These are phyloP conservation scores for Limonium bicolor DNA, from an alignment of 148 eudicot species.

Conservation along the genomic window DNA sequence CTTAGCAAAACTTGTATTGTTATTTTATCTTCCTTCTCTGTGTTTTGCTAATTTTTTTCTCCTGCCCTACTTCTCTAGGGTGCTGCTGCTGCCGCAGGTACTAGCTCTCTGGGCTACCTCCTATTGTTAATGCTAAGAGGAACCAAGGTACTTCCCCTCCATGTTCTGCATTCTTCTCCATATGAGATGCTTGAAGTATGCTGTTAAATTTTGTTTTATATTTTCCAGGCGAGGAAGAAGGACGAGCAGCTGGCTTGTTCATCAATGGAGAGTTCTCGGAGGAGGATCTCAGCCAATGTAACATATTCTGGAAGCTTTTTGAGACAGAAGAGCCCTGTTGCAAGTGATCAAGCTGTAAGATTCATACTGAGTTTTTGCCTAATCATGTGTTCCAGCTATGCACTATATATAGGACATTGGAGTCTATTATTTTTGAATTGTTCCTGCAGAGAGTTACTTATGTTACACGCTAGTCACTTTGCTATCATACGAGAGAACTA, in stretches of 20 bases:
- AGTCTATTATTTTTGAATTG: too few relatives aligned
- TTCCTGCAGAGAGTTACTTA: too few relatives aligned
- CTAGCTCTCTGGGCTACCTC: too few relatives aligned
- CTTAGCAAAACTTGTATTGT: too few relatives aligned
- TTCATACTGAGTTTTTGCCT: not conserved
- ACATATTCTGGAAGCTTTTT: constrained; percentile 38
- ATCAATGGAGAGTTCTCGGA: constrained; percentile 39
- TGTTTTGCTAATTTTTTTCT: not conserved
- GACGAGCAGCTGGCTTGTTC: constrained; percentile 33
- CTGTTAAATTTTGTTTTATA: not conserved
- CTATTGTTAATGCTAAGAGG: constrained; percentile 42
- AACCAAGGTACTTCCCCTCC: constrained; percentile 55
- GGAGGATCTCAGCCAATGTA: constrained; percentile 41
- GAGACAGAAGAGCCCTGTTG: constrained; percentile 69
- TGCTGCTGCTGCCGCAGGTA: constrained; percentile 64
- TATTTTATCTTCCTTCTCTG: not conserved
- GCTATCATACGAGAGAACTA: too few relatives aligned
- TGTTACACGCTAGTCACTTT: too few relatives aligned
- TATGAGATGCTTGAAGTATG: not conserved
- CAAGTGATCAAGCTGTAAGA: constrained; percentile 44
- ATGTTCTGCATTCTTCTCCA: too few relatives aligned
- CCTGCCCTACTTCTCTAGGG: constrained; percentile 38
- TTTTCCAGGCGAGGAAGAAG: constrained; percentile 47
- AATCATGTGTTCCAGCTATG: not conserved
- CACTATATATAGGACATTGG: too few relatives aligned